Evolutionary conservation across 2,329 filamentous ascomycete species (phyloP), one percentile per base, ranked within the genome.

Genomic region (Phaeomoniella chlamydospora): DNA sequence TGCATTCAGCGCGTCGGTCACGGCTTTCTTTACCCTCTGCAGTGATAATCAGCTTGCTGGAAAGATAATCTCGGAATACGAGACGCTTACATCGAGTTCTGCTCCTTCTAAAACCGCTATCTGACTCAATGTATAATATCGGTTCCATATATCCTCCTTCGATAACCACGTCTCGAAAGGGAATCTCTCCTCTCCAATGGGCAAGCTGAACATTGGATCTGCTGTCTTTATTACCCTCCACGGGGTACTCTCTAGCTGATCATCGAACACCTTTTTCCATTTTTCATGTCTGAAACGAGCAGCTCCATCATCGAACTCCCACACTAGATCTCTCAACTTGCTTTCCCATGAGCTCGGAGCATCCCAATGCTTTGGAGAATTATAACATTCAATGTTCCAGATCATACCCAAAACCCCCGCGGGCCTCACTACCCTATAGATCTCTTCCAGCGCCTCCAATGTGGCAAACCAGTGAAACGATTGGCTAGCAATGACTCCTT

Each of bases 351-450:
- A 41, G 0, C 72, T 73, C 6, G 61, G 60, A 0, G 73, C 61
- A 4, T 59, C 51, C 69, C 75, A 78, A 3, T 52, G 53, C 36
- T 54, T 49, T 0, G 76, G 74, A 33, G 75, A 69, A 51, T 83
- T 56, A 77, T 77, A 82, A 43, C 80, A 74, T 51, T 83, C 78
- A 40, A 77, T 62, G 46, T 83, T 84, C 80, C 80, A 85, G 36
- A 85, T 75, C 52, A 81, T 54, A 11, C 74, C 79, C 17, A 85
- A 61, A 17, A 64, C 62, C 4, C 69, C 70, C 4, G 67, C 67
- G 1, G 73, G 73, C 47, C 68, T 69, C 33, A 85, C 56, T 0
- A 80, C 67, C 33, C 78, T 69, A 44, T 74, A 67, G n/a, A 85
- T 77, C 46, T 83, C 77, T 32, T 61, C 55, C 17, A 86, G 57